Evolutionary conservation across 441 rosid genomes (phyloP).

Genomic region (Pelargonium cotyledonis): DNA sequence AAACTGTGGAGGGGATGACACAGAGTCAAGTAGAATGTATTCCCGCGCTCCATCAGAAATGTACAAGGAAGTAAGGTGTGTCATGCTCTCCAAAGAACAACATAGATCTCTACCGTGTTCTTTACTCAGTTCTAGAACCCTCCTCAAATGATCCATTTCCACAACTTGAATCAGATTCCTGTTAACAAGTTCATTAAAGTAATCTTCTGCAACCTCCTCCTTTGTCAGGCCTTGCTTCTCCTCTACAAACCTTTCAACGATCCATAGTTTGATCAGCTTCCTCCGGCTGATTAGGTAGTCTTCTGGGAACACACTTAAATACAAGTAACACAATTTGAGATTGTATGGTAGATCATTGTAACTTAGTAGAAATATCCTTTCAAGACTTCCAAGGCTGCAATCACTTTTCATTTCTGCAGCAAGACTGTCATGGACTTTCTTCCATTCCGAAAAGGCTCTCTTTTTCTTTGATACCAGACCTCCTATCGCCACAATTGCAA

Average conservation of each 20-base stretch:
- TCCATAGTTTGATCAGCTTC: constrained; percentile 15
- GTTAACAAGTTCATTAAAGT: constrained; percentile 15
- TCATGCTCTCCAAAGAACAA: constrained; percentile 10
- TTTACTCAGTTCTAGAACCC: constrained; percentile 15
- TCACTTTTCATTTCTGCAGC: constrained; percentile 13
- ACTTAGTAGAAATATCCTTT: constrained; percentile 13
- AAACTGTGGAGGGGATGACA: constrained; percentile 14
- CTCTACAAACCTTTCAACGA: constrained; percentile 21
- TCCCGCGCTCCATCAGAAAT: neutral
- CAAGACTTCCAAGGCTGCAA: constrained; percentile 12
- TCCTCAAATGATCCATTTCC: constrained; percentile 5
- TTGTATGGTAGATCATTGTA: constrained; percentile 18
- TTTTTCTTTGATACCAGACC: constrained; percentile 17
- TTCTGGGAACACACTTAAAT: constrained; percentile 16
- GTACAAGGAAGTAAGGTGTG: constrained; percentile 8
- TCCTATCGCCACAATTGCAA: constrained; percentile 22
- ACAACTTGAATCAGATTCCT: constrained; percentile 18
- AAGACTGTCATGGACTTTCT: constrained; percentile 5
- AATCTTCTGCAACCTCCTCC: constrained; percentile 21
- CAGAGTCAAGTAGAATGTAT: neutral
- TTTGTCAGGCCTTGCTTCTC: constrained; percentile 14
- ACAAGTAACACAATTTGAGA: constrained; percentile 15
- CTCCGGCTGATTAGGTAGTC: constrained; percentile 8
- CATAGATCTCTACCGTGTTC: constrained; percentile 16
- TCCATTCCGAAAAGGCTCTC: neutral